Evolutionary conservation across 306 rosid genomes (phyloP).

Genomic region (Quercus robur): DNA sequence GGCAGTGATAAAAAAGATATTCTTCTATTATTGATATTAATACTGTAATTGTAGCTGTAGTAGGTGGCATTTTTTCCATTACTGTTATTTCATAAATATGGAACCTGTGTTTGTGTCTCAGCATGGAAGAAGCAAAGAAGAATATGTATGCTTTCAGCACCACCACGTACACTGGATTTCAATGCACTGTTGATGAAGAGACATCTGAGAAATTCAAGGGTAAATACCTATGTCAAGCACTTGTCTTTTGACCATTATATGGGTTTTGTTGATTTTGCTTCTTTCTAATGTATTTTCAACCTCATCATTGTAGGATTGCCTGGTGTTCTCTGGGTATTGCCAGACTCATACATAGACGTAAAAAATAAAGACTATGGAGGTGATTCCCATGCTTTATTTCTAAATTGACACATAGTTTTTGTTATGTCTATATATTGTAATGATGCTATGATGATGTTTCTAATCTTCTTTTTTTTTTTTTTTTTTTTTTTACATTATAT

Average conservation of each 20-base stretch:
- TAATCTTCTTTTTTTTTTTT: background rate
- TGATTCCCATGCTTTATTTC: slow-evolving; percentile 14
- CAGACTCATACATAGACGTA: slow-evolving; percentile 94
- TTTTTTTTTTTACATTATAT: background rate
- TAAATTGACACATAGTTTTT: background rate
- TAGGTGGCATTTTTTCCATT: background rate
- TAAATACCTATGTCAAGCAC: slow-evolving; percentile 15
- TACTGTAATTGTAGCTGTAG: background rate
- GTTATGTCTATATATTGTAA: background rate
- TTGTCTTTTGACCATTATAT: background rate
- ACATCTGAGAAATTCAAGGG: slow-evolving; percentile 97
- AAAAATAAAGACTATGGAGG: slow-evolving; percentile 97
- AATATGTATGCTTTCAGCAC: slow-evolving; percentile 99
- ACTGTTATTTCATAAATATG: background rate
- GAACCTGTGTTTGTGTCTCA: slow-evolving; percentile 20
- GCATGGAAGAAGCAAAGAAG: slow-evolving; percentile 97
- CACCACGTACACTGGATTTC: slow-evolving; percentile 97
- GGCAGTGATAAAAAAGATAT: background rate
- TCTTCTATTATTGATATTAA: background rate
- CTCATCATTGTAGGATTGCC: slow-evolving; percentile 69
- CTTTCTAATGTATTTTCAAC: background rate
- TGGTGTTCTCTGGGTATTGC: slow-evolving; percentile 98
- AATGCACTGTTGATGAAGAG: slow-evolving; percentile 92
- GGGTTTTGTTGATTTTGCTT: background rate
- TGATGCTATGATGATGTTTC: background rate